Conservation (phyloP, 2,329 filamentous ascomycete genomes). For the Colletotrichum orbiculare region DNA sequence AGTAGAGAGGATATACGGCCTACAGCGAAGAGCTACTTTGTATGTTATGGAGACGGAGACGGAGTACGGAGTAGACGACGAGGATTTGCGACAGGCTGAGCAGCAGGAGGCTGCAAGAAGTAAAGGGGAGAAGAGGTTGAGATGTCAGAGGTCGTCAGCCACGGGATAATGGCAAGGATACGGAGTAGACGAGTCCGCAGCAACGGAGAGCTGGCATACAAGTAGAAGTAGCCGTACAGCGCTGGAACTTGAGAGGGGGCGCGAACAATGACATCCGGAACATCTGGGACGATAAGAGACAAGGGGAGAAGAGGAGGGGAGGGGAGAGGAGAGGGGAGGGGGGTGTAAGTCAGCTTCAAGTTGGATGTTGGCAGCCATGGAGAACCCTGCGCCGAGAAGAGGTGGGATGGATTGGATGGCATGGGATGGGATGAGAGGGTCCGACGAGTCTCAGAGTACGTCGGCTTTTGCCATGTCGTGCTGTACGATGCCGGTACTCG, state of each 20-base stretch:
- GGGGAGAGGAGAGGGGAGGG: constrained; percentile 3
- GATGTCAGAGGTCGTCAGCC: background rate
- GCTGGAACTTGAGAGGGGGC: background rate
- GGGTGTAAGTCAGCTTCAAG: constrained; percentile 15
- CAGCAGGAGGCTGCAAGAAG: constrained; percentile 31
- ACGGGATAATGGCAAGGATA: too few species aligned
- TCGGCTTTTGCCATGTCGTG: too few species aligned
- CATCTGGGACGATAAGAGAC: background rate
- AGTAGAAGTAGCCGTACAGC: constrained; percentile 4
- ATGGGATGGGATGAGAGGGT: too few species aligned
- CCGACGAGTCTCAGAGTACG: too few species aligned
- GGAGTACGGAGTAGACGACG: constrained; percentile 23
- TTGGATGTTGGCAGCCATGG: constrained; percentile 29
- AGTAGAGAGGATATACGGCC: too few species aligned
- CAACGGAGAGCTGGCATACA: background rate
- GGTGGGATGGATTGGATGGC: background rate
- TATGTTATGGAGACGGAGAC: constrained; percentile 4
- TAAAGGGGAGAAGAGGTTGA: constrained; percentile 13
- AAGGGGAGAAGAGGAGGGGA: background rate
- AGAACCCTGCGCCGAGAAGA: constrained; percentile 22
- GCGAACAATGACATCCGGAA: constrained; percentile 16
- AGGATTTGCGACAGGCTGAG: constrained; percentile 31
- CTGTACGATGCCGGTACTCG: too few species aligned
- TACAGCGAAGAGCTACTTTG: too few species aligned
- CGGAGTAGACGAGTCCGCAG: constrained; percentile 4